Percentiles rank a stretch among this genome's conserved stretches.
These are phyloP conservation scores for Daedaleopsis sinensis DNA, from an alignment of 768 basidiomycete species.

Conservation along the genomic window DNA sequence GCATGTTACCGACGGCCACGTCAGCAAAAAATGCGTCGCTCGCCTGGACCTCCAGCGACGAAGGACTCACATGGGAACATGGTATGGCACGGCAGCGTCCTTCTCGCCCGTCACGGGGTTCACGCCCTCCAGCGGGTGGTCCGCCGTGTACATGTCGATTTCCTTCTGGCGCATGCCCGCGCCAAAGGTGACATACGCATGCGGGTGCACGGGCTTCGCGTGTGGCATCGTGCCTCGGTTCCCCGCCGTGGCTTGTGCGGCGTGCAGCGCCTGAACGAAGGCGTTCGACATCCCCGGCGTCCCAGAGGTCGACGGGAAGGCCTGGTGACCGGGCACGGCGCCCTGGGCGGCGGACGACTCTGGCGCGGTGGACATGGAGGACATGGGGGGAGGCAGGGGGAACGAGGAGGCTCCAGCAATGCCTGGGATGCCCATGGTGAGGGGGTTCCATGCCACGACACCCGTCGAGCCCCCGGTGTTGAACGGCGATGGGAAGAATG, in stretches of 20 bases:
- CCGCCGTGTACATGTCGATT: conserved; percentile 75
- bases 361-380: neutral
- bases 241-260: neutral
- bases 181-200: conserved; percentile 85
- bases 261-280: conserved; percentile 16
- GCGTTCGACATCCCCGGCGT: conserved; percentile 27
- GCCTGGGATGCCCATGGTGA: conserved; percentile 4
- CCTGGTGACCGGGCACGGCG: neutral
- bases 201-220: conserved; percentile 62
- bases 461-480: neutral
- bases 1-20: neutral
- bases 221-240: conserved; percentile 37
- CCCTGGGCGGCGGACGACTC: neutral
- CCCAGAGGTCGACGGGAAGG: neutral
- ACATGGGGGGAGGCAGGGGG: conserved; percentile 4
- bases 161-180: conserved; percentile 86
- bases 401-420: neutral
- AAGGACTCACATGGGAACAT: conserved; percentile 71
- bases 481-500: neutral
- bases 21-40: neutral
- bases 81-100: conserved; percentile 68
- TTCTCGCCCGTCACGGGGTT: conserved; percentile 43
- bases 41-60: neutral
- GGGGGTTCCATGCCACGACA: conserved; percentile 2
- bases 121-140: conserved; percentile 60